phyloP scores from a whole-genome alignment of 176 grass and related monocot genomes.

The Phoenix roebelenii region DNA sequence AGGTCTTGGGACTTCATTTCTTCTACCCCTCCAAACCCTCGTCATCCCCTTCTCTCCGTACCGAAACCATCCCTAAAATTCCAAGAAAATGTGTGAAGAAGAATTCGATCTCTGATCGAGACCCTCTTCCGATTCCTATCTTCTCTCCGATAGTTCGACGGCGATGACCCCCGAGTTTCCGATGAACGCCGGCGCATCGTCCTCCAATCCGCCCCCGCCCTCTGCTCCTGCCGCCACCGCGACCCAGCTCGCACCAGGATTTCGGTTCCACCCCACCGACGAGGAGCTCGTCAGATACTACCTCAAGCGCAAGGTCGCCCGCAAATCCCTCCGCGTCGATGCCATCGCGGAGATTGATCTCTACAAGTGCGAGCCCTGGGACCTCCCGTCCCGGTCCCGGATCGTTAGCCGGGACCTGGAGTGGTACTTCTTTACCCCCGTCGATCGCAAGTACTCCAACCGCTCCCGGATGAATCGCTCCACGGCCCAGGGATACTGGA shows the following conservation, averaged over 20 bases:
- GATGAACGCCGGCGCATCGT: neutral
- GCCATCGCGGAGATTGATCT: slow-evolving; percentile 92
- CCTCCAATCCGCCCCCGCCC: slow-evolving; percentile 12
- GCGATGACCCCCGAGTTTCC: neutral
- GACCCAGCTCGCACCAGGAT: slow-evolving; percentile 46
- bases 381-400: slow-evolving; percentile 62
- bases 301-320: slow-evolving; percentile 55
- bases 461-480: slow-evolving; percentile 77
- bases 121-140: neutral
- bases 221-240: slow-evolving; percentile 6
- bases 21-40: neutral
- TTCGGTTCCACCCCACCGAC: slow-evolving; percentile 45
- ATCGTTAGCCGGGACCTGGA: slow-evolving; percentile 87
- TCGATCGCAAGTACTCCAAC: slow-evolving; percentile 74
- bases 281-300: slow-evolving; percentile 79
- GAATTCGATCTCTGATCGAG: slow-evolving; percentile 9
- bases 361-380: slow-evolving; percentile 88
- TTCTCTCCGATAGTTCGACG: neutral
- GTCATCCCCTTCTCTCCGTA: too few relatives aligned
- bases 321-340: slow-evolving; percentile 49
- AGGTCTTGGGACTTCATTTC: neutral
- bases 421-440: slow-evolving; percentile 89
- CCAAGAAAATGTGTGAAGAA: too few relatives aligned
- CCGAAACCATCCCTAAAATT: too few relatives aligned
- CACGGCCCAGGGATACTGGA: slow-evolving; percentile 76